Evolutionary conservation across 2,329 filamentous ascomycete genomes (phyloP).

Genomic region (Sarocladiaceae sp.): DNA sequence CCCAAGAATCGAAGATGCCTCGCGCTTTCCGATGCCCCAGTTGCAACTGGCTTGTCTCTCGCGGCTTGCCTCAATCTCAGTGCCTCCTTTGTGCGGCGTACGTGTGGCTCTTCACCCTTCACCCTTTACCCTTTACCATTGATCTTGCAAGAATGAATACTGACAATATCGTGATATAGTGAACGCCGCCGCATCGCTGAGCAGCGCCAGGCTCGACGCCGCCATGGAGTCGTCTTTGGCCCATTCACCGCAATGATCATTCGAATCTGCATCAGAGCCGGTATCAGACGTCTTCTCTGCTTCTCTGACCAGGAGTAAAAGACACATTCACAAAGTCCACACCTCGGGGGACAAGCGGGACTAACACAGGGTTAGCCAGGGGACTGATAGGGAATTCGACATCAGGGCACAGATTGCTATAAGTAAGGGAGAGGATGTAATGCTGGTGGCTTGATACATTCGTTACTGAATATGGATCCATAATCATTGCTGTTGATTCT

Average conservation of each 20-base stretch:
- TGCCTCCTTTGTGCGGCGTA: conserved; percentile 17
- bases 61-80: conserved; percentile 13
- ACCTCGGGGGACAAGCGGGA: no score
- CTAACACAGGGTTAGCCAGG: no score
- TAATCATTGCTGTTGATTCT: no score
- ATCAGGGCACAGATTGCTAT: no score
- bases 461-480: no score
- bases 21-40: conserved; percentile 13
- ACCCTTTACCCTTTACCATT: background rate
- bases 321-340: no score
- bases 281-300: background rate
- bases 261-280: background rate
- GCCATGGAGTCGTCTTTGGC: conserved; percentile 2
- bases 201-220: background rate
- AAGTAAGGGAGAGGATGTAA: no score
- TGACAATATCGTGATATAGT: background rate
- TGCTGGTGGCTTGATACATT: no score
- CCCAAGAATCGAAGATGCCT: background rate
- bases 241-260: background rate
- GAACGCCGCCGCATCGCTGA: background rate
- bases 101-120: conserved; percentile 2
- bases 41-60: conserved; percentile 14
- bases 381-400: no score
- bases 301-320: background rate
- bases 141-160: background rate